phyloP scores from a whole-genome alignment of 495 filamentous ascomycete species.

The Penicillium atrosanguineum region DNA sequence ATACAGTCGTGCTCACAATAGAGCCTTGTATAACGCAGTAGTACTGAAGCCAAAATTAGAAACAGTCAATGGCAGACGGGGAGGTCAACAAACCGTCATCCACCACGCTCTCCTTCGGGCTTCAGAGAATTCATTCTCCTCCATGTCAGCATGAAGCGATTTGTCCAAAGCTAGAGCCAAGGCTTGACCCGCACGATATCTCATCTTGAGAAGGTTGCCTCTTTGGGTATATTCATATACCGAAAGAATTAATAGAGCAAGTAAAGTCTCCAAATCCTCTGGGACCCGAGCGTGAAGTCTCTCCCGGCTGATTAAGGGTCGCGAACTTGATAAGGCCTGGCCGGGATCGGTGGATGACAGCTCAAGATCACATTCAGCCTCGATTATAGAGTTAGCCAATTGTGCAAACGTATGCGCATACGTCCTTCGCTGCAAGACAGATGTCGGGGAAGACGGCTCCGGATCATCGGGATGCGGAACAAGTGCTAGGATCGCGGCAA shows the following conservation, averaged over 20 bases:
- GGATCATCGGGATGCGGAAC: slow-evolving; percentile 53
- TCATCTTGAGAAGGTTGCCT: slow-evolving; percentile 62
- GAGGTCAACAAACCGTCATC: slow-evolving; percentile 50
- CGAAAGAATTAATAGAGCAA: slow-evolving; percentile 55
- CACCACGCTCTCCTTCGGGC: slow-evolving; percentile 59
- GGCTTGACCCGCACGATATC: slow-evolving; percentile 56
- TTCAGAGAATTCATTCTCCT: slow-evolving; percentile 51
- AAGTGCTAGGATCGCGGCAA: slow-evolving; percentile 54
- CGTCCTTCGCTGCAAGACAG: slow-evolving; percentile 47
- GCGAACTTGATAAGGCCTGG: slow-evolving; percentile 47
- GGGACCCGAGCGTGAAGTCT: slow-evolving; percentile 52
- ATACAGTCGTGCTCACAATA: slow-evolving; percentile 59
- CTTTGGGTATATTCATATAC: slow-evolving; percentile 61
- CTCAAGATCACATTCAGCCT: slow-evolving; percentile 55
- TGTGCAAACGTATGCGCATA: slow-evolving; percentile 57
- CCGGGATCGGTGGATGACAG: slow-evolving; percentile 52
- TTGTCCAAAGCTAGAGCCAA: slow-evolving; percentile 53
- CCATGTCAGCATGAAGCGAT: slow-evolving; percentile 45
- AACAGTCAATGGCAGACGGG: neutral
- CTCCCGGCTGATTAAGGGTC: slow-evolving; percentile 41
- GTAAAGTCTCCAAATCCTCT: slow-evolving; percentile 52
- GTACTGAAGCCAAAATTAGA: slow-evolving; percentile 38
- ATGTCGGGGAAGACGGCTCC: slow-evolving; percentile 42
- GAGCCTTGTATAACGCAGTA: slow-evolving; percentile 58
- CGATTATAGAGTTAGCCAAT: slow-evolving; percentile 51